These are phyloP conservation scores for Lachnellula willkommii DNA, from an alignment of 2,329 filamentous ascomycete species.

Conservation along the genomic window DNA sequence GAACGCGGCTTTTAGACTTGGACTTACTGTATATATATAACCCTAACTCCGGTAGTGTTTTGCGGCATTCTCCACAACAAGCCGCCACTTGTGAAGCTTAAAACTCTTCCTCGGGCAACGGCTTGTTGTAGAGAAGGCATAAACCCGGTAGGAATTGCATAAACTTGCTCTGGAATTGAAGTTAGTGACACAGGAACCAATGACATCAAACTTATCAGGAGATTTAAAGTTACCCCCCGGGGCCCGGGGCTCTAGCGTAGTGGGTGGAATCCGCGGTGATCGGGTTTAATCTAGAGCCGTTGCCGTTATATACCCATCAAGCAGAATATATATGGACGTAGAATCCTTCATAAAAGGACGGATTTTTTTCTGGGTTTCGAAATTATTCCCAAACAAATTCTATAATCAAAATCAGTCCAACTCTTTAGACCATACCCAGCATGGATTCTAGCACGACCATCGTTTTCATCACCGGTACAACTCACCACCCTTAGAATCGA, in stretches of 20 bases:
- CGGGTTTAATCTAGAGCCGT: background rate
- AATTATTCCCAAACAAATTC: too few relatives aligned
- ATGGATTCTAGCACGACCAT: slow-evolving; percentile 10
- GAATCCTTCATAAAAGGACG: too few relatives aligned
- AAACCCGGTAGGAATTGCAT: background rate
- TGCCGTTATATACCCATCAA: too few relatives aligned
- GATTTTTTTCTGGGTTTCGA: too few relatives aligned
- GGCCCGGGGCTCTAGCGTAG: background rate
- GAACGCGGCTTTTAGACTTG: too few relatives aligned
- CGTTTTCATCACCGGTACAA: slow-evolving; percentile 14
- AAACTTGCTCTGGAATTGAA: background rate
- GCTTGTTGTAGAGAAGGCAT: background rate
- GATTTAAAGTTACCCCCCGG: background rate
- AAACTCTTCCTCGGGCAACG: background rate
- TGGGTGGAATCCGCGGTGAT: background rate
- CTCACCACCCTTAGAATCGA: background rate
- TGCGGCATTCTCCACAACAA: background rate
- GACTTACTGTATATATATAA: background rate
- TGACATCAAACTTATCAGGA: too few relatives aligned
- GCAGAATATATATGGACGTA: too few relatives aligned
- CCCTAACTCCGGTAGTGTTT: background rate
- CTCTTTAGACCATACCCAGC: too few relatives aligned
- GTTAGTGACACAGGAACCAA: background rate
- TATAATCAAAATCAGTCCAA: too few relatives aligned
- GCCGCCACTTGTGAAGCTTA: background rate